Evolutionary conservation across 495 filamentous ascomycete genomes (phyloP), one percentile per base, ranked within the genome.

Genomic region (Xylaria intraflava): DNA sequence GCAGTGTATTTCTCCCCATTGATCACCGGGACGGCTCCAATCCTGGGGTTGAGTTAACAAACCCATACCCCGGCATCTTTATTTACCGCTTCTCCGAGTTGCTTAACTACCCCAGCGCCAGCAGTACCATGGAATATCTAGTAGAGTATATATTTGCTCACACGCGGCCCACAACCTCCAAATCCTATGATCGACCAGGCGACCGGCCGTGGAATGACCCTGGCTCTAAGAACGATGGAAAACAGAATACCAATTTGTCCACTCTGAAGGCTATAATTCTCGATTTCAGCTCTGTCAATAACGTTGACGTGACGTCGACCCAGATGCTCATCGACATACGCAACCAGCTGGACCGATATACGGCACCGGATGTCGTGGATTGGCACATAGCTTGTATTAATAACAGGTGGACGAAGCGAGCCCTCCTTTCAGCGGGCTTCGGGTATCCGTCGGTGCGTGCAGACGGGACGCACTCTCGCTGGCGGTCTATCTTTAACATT

Each of bases 181-280:
- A 80, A 33, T 66, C 74, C 0, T 90, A 82, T 59, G 65, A 69
- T 2, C 80, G 77, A 9, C 78, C 72, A 3, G 93, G 93, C 24
- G 94, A 98, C 63, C 83, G 94, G 1, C 91, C 93, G 6, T 98
- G 93, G 93, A 97, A 97, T 65, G 86, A 97, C 63, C 87, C 93
- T 0, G 93, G 90, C 30, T 87, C 89, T 33, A 79, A 80, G 14
- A 66, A 63, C 11, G 45, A 43, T 4, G 53, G 55, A 10, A 46
- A 57, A 11, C 31, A 46, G 16, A 57, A 64, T 30, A 48, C 44
- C 6, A 26, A 53, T n/a, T 74, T 84, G 2, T 88, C 93, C 3
- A 88, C 84, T 0, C 80, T 97, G 42, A 91, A 91, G 63, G 92
- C 93, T 36, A 77, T 98, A 62, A 95, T 98, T 51, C 83, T 98